Evolutionary conservation across 2,329 filamentous ascomycete genomes (phyloP).

Genomic region (Fusarium dlaminii): DNA sequence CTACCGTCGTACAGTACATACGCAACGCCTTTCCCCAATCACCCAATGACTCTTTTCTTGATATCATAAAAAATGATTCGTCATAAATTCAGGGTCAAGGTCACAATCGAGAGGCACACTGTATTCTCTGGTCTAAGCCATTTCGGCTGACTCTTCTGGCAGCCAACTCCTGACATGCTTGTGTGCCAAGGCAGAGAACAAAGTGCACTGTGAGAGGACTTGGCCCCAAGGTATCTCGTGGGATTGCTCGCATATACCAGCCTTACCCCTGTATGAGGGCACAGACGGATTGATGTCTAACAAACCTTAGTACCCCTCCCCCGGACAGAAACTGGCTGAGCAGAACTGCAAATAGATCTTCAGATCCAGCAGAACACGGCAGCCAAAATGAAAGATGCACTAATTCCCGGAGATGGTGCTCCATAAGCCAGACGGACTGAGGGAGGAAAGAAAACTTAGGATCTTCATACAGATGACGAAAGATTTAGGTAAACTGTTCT

Average conservation of each 20-base stretch:
- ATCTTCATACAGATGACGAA: background rate
- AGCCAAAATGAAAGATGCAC: slow-evolving; percentile 11
- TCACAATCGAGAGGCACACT: background rate
- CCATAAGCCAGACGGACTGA: background rate
- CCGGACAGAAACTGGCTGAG: slow-evolving; percentile 3
- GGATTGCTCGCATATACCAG: background rate
- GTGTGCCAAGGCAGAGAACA: background rate
- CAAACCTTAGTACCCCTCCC: slow-evolving; percentile 26
- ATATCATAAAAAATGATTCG: slow-evolving; percentile 36
- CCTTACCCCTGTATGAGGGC: slow-evolving; percentile 14
- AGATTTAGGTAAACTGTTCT: background rate
- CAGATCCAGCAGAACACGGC: slow-evolving; percentile 32
- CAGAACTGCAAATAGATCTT: slow-evolving; percentile 29
- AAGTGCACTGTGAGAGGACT: slow-evolving; percentile 32
- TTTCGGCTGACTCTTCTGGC: slow-evolving; percentile 23
- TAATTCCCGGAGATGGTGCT: slow-evolving; percentile 31
- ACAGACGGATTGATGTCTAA: slow-evolving; percentile 1
- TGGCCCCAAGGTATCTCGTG: slow-evolving; percentile 1
- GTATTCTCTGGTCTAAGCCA: background rate
- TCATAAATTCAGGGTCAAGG: slow-evolving; percentile 33
- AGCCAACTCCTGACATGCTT: slow-evolving; percentile 4
- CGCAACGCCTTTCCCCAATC: background rate
- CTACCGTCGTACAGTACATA: slow-evolving; percentile 4
- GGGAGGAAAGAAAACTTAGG: background rate
- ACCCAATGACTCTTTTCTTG: background rate